Percentiles rank a stretch among this genome's conserved stretches.
phyloP scores from a whole-genome alignment of 768 basidiomycete genomes.

The Psilocybe subaeruginosa region DNA sequence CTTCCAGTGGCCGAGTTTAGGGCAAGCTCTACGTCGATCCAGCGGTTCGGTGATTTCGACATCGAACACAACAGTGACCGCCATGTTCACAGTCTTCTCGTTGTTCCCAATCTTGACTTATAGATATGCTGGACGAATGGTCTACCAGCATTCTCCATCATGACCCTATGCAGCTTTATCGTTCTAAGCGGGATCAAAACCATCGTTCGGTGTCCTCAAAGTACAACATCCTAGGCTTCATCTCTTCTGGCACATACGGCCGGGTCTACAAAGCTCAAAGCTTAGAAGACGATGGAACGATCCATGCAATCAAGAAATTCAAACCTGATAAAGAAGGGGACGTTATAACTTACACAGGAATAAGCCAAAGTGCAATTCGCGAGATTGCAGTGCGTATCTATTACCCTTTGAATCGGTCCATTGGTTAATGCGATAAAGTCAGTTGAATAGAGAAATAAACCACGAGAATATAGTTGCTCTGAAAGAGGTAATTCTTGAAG shows the following conservation, averaged over 20 bases:
- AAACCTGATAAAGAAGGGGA: conserved; percentile 99
- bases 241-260: conserved; percentile 97
- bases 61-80: not conserved
- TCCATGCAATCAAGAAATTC: conserved; percentile 99
- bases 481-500: conserved; percentile 94
- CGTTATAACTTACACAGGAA: conserved; percentile 92
- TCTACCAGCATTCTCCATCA: conserved; percentile 41
- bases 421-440: conserved; percentile 16
- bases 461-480: conserved; percentile 93
- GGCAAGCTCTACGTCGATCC: not conserved
- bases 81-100: not conserved
- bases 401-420: no score
- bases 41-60: not conserved
- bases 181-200: conserved; percentile 72
- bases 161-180: conserved; percentile 89
- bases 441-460: conserved; percentile 87
- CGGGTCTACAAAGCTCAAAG: conserved; percentile 97
- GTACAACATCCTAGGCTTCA: conserved; percentile 94
- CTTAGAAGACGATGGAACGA: conserved; percentile 63
- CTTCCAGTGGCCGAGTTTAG: not conserved
- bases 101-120: not conserved
- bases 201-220: conserved; percentile 74
- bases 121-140: conserved; percentile 9
- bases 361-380: conserved; percentile 95
- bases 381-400: conserved; percentile 83